These are phyloP conservation scores for Daldinia loculata DNA, from an alignment of 495 filamentous ascomycete species.

Conservation along the genomic window DNA sequence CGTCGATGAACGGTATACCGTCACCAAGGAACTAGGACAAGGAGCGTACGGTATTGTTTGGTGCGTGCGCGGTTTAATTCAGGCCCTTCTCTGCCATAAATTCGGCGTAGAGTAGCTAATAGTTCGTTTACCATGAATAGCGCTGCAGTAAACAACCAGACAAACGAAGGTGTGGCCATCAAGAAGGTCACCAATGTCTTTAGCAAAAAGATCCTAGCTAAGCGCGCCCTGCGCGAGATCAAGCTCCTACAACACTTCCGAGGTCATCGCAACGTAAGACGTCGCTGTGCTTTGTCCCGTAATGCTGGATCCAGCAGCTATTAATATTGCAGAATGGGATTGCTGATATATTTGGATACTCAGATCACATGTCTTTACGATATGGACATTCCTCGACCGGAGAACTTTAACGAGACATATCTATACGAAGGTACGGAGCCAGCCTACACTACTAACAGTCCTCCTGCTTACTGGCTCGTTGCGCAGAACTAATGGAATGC, in stretches of 20 bases:
- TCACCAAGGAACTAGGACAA: constrained; percentile 98
- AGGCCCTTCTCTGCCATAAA: background rate
- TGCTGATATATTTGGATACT: constrained; percentile 10
- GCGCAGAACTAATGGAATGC: constrained; percentile 96
- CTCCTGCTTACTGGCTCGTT: constrained; percentile 21
- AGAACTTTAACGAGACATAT: constrained; percentile 99
- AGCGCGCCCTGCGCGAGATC: constrained; percentile 96
- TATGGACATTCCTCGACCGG: constrained; percentile 98
- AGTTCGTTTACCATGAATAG: constrained; percentile 53
- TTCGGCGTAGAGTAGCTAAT: constrained; percentile 25
- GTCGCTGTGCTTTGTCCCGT: too few relatives aligned
- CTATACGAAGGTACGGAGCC: constrained; percentile 85
- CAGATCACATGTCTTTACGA: constrained; percentile 99
- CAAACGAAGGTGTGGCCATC: constrained; percentile 95
- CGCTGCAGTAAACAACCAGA: constrained; percentile 90
- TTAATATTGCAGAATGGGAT: background rate
- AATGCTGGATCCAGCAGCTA: background rate
- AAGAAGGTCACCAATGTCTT: constrained; percentile 99
- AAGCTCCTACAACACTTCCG: constrained; percentile 98
- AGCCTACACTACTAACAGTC: background rate
- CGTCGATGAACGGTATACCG: constrained; percentile 96
- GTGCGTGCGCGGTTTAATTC: constrained; percentile 60
- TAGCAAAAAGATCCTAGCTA: constrained; percentile 99
- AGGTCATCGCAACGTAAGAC: constrained; percentile 70
- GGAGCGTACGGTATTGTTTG: constrained; percentile 99